Conservation (phyloP, 2,329 filamentous ascomycete species). For the Xylariaceae sp. region DNA sequence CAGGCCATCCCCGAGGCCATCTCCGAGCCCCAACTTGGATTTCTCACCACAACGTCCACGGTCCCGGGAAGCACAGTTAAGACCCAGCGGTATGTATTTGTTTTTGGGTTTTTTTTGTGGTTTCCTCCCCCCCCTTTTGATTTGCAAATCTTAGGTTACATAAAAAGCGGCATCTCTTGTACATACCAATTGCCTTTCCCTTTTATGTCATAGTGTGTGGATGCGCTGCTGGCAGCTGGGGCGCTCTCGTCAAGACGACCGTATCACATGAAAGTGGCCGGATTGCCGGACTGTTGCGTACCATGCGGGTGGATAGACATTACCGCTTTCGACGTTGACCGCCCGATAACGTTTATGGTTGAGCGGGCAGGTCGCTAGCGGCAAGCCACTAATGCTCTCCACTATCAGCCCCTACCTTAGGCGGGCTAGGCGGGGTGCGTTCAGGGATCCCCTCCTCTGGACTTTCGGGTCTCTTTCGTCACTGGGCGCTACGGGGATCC, state of each 20-base stretch:
- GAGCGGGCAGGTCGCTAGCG: conserved; percentile 10
- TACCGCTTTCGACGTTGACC: conserved; percentile 18
- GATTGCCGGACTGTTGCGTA: conserved; percentile 7
- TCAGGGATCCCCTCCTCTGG: conserved; percentile 22
- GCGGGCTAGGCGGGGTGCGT: conserved; percentile 31
- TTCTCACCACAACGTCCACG: conserved; percentile 13
- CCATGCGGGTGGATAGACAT: conserved; percentile 13
- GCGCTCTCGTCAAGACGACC: too few species aligned
- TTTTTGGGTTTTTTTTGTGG: conserved; percentile 2
- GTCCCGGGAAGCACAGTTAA: conserved; percentile 23
- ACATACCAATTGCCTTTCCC: neutral
- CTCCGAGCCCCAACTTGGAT: conserved; percentile 31
- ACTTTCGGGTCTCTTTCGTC: conserved; percentile 12
- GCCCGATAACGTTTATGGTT: conserved; percentile 16
- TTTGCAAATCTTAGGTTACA: neutral
- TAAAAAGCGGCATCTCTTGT: neutral
- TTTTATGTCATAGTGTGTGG: neutral
- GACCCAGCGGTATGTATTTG: conserved; percentile 19
- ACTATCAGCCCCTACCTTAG: conserved; percentile 15
- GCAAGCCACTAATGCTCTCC: conserved; percentile 28
- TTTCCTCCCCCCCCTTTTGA: neutral
- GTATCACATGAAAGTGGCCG: conserved; percentile 1
- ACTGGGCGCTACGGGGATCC: neutral
- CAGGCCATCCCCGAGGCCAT: conserved; percentile 38
- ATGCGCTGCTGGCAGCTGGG: too few species aligned